These are phyloP conservation scores for Prototheca cutis DNA, from an alignment of 163 green algal species.

Conservation along the genomic window DNA sequence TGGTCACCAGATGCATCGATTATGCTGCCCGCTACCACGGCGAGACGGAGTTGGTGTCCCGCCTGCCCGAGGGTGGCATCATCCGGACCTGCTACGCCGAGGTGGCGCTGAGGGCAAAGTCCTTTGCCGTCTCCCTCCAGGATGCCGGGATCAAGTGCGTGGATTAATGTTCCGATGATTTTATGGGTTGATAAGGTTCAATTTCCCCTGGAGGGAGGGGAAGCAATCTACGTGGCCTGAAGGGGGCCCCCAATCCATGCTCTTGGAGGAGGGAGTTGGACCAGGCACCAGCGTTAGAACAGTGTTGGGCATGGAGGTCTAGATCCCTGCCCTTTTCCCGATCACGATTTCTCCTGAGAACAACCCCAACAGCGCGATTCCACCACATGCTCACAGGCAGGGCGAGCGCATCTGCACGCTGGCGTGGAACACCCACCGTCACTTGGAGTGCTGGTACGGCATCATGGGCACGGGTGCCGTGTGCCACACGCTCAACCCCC, in stretches of 20 bases:
- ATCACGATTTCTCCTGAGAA: neutral
- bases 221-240: too few species aligned
- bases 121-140: constrained; percentile 49
- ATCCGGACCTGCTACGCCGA: constrained; percentile 42
- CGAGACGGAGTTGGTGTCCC: constrained; percentile 46
- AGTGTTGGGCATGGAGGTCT: too few species aligned
- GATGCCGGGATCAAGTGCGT: constrained; percentile 45
- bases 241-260: too few species aligned
- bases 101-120: constrained; percentile 27
- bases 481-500: constrained; percentile 77
- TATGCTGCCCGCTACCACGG: constrained; percentile 47
- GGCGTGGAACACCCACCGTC: constrained; percentile 65
- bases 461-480: constrained; percentile 56
- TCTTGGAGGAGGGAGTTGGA: too few species aligned
- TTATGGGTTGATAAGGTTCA: too few species aligned
- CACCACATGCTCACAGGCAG: constrained; percentile 17
- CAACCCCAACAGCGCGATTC: neutral
- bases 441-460: constrained; percentile 74
- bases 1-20: constrained; percentile 45
- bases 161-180: too few species aligned
- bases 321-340: too few species aligned
- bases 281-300: too few species aligned
- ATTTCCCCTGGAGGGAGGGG: too few species aligned
- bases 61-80: constrained; percentile 30
- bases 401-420: constrained; percentile 59